Percentiles rank a stretch among this genome's conserved stretches.
These are phyloP conservation scores for Fusarium sp. DNA, from an alignment of 2,329 filamentous ascomycete genomes.

Conservation along the genomic window DNA sequence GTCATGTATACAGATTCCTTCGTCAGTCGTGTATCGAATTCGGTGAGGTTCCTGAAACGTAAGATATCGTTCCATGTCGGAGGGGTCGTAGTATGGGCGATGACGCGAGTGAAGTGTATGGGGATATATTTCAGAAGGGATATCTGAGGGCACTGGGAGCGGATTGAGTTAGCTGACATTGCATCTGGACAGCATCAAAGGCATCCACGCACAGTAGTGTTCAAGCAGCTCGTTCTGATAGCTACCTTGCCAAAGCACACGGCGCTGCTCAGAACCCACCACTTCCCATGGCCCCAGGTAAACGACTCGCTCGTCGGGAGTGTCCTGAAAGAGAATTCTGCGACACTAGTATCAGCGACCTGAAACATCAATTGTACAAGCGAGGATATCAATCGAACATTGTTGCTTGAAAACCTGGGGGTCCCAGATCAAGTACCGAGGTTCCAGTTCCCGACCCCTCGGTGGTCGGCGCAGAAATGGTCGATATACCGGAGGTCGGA, in stretches of 20 bases:
- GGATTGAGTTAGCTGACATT: conserved; percentile 18
- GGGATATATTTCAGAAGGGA: conserved; percentile 62
- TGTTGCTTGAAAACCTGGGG: conserved; percentile 68
- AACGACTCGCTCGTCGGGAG: conserved; percentile 63
- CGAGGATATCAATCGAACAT: conserved; percentile 57
- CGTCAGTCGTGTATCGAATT: conserved; percentile 63
- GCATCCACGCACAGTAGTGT: conserved; percentile 61
- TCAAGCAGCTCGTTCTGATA: conserved; percentile 67
- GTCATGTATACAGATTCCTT: conserved; percentile 64
- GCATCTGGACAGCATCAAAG: conserved; percentile 2
- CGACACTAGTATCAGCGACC: conserved; percentile 39
- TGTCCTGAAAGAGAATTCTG: conserved; percentile 67
- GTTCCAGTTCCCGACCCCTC: conserved; percentile 55
- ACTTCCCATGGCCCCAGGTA: conserved; percentile 70
- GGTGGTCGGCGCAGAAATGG: conserved; percentile 61
- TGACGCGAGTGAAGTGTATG: conserved; percentile 66
- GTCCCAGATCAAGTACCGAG: conserved; percentile 66
- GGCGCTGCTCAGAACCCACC: conserved; percentile 62
- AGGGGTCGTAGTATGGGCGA: conserved; percentile 65
- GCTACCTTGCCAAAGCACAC: conserved; percentile 68
- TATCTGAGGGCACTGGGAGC: conserved; percentile 61
- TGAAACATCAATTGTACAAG: conserved; percentile 21
- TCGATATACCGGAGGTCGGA: conserved; percentile 61
- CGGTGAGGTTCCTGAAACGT: conserved; percentile 64
- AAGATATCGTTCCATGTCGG: conserved; percentile 65